Percentiles rank a stretch among this genome's conserved stretches.
phyloP scores from a whole-genome alignment of 228 moss, liverwort and hornwort genomes.

The Sphagnum fallax region DNA sequence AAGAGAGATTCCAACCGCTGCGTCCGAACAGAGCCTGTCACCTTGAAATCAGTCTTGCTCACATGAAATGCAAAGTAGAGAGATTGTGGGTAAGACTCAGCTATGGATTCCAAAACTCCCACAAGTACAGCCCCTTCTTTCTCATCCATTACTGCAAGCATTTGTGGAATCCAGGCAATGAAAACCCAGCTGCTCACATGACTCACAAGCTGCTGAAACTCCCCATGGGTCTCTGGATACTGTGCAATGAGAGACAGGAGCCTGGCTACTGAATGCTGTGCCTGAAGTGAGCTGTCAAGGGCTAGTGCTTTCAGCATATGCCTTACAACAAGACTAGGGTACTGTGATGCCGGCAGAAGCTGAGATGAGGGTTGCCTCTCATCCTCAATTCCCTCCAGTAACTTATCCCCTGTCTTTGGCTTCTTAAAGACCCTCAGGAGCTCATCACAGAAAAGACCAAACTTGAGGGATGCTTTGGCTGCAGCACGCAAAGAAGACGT shows the following conservation, averaged over 20 bases:
- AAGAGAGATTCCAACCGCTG: conserved; percentile 33
- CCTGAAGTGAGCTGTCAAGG: conserved; percentile 60
- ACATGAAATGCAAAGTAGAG: conserved; percentile 82
- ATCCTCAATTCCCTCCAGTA: conserved; percentile 15
- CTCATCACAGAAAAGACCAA: conserved; percentile 86
- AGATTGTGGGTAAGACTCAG: conserved; percentile 56
- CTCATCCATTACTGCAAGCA: conserved; percentile 76
- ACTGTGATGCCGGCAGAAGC: conserved; percentile 49
- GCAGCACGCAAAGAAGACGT: conserved; percentile 12
- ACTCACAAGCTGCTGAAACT: conserved; percentile 41
- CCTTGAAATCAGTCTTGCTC: conserved; percentile 64
- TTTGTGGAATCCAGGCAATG: conserved; percentile 89
- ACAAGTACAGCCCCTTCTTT: conserved; percentile 52
- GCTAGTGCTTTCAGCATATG: conserved; percentile 67
- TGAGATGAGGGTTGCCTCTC: conserved; percentile 25
- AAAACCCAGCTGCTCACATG: conserved; percentile 80
- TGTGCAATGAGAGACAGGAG: conserved; percentile 61
- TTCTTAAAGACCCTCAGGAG: conserved; percentile 50
- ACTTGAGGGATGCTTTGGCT: conserved; percentile 69
- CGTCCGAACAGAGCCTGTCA: conserved; percentile 43
- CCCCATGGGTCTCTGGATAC: conserved; percentile 43
- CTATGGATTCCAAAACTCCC: conserved; percentile 65
- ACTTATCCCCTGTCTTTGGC: conserved; percentile 23
- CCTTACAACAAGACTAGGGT: conserved; percentile 60
- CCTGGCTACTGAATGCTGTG: conserved; percentile 80